phyloP scores from a whole-genome alignment of 495 filamentous ascomycete species.

The Chaetomium cochliodes region DNA sequence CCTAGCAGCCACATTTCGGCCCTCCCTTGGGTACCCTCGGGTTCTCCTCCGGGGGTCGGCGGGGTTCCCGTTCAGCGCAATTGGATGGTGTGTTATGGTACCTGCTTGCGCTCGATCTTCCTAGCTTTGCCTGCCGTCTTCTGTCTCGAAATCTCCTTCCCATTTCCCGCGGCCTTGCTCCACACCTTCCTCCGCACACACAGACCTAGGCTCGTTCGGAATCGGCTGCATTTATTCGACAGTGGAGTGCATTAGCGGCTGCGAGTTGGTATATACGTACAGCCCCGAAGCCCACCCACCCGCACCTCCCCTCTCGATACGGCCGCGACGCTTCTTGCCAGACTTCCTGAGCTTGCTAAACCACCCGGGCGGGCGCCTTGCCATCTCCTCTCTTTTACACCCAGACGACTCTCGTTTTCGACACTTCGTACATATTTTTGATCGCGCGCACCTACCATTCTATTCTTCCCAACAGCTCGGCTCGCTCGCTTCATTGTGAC shows the following conservation, averaged over 20 bases:
- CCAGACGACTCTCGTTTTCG: slow-evolving; percentile 19
- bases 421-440: not conserved
- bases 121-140: not conserved
- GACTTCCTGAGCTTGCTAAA: not conserved
- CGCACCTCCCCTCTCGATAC: not conserved
- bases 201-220: slow-evolving; percentile 3
- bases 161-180: slow-evolving; percentile 6
- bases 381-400: slow-evolving; percentile 18
- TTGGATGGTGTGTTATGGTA: slow-evolving; percentile 7
- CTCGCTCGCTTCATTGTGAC: slow-evolving; percentile 12
- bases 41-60: not conserved
- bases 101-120: not conserved
- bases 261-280: slow-evolving; percentile 23
- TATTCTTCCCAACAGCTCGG: not conserved
- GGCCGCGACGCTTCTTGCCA: slow-evolving; percentile 3
- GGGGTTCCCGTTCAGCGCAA: slow-evolving; percentile 3
- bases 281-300: slow-evolving; percentile 14
- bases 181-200: slow-evolving; percentile 13
- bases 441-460: not conserved
- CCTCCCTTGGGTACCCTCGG: slow-evolving; percentile 7
- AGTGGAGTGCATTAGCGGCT: slow-evolving; percentile 32
- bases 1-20: not conserved
- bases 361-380: slow-evolving; percentile 1
- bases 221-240: slow-evolving; percentile 18
- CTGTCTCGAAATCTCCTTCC: not conserved